Percentiles rank a stretch among this genome's conserved stretches.
Conservation (phyloP, 441 rosid species). For the Euphorbia schlechtendalii region DNA sequence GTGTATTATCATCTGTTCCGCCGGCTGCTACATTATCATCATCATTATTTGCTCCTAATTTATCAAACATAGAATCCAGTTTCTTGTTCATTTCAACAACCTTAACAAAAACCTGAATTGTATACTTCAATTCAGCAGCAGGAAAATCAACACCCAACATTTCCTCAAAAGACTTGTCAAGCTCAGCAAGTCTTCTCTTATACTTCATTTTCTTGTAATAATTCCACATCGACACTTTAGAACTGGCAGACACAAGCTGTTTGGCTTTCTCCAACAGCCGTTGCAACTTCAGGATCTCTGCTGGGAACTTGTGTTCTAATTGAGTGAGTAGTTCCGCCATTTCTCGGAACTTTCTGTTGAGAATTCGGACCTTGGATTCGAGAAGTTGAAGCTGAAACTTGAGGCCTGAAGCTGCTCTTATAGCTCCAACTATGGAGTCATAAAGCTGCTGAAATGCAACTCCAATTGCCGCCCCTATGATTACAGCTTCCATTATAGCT, state of each 20-base stretch:
- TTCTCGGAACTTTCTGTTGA: background rate
- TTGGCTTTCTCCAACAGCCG: conserved; percentile 1
- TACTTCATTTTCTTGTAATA: background rate
- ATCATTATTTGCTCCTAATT: background rate
- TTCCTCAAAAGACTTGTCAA: conserved; percentile 4
- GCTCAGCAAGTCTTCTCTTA: background rate
- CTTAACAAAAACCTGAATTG: background rate
- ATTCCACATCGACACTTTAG: conserved; percentile 9
- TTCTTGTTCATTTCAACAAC: background rate
- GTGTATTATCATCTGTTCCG: background rate
- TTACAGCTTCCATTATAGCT: background rate
- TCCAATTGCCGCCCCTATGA: background rate
- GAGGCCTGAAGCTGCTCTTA: background rate
- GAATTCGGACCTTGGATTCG: background rate
- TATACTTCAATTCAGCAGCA: background rate
- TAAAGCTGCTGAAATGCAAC: background rate
- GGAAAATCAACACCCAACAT: background rate
- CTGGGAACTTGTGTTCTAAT: background rate
- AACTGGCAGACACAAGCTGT: background rate
- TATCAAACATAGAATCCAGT: background rate
- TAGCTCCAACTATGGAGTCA: background rate
- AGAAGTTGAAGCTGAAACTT: background rate
- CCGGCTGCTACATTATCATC: background rate
- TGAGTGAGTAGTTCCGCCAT: background rate
- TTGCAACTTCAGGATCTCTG: background rate